phyloP scores from a whole-genome alignment of 306 rosid species.

The Quercus aquifolioides region DNA sequence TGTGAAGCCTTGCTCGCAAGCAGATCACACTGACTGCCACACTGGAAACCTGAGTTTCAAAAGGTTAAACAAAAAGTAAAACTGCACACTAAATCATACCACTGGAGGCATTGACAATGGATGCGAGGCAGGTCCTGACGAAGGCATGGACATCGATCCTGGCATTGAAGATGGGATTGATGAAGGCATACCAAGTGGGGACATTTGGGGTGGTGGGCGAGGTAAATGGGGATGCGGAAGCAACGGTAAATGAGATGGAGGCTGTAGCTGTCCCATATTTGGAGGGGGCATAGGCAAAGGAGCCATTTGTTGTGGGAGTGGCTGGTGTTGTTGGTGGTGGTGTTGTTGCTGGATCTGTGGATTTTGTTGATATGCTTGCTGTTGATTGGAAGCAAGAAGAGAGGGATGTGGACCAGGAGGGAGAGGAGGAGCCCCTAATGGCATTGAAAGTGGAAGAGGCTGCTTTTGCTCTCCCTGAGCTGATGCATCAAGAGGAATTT shows the following conservation, averaged over 20 bases:
- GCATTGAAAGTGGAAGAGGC: constrained; percentile 65
- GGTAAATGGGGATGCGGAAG: constrained; percentile 80
- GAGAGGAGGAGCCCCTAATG: constrained; percentile 89
- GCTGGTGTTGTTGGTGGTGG: constrained; percentile 64
- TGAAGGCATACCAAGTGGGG: constrained; percentile 68
- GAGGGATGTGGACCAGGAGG: constrained; percentile 99
- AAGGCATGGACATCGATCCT: constrained; percentile 57
- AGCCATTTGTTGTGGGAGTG: constrained; percentile 69
- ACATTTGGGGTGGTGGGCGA: constrained; percentile 88
- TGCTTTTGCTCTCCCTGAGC: constrained; percentile 81
- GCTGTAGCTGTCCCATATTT: constrained; percentile 81
- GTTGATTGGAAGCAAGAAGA: constrained; percentile 83
- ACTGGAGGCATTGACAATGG: constrained; percentile 61
- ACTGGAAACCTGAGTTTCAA: background rate
- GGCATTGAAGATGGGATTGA: constrained; percentile 53
- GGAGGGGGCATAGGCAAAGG: constrained; percentile 70
- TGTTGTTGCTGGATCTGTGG: constrained; percentile 78
- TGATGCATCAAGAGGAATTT: constrained; percentile 62
- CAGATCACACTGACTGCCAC: background rate
- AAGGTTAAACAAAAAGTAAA: background rate
- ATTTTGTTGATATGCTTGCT: constrained; percentile 77
- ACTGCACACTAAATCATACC: constrained; percentile 43
- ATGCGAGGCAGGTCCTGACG: constrained; percentile 42
- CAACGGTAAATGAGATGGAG: constrained; percentile 87
- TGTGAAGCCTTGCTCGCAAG: background rate